Evolutionary conservation across 768 basidiomycete genomes (phyloP), one percentile per base, ranked within the genome.

Genomic region (Termitomyces sp.): DNA sequence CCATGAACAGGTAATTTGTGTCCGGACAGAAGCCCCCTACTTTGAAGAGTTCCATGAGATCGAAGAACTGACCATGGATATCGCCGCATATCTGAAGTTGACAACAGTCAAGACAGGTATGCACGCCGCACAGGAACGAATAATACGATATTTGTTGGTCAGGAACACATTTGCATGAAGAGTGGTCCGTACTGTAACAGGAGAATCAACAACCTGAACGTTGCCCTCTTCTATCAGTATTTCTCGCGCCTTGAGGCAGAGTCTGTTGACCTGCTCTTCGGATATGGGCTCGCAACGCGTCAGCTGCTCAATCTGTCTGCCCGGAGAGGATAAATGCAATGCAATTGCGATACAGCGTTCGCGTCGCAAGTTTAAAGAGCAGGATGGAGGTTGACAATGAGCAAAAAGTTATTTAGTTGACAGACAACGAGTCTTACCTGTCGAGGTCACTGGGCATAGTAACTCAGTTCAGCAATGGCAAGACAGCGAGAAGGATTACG

Each of bases 181-280:
- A 43, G 39, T 45, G 65, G 52, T 65, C 75, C 84, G 73, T 74
- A 88, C 94, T 64, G 96, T 98, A 14, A 98, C 94, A 14, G 96
- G 96, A 44, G 94, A 88, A 74, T 98, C 95, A 34, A 98, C 90
- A 32, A 58, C 43, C 41, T 98, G 95, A 1, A 99, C 94, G 69
- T 99, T 99, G 2, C 90, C 96, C 72, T 98, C 96, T 72, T 98
- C 96, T 64, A 98, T 92, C 32, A 98, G 77, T 55, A 98, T 95
- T 74, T 98, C 97, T 56, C 94, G 82, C 25, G 97, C 97, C 68
- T 97, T 98, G 64, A 94, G 77, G 73, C 96, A 99, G 8, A 99
- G 80, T 63, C 89, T 81, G 69, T 97, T 98, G 61, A 99, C 97
- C 64, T 96, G 88, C 58, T 92, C 89, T 71, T 99, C 96, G 27